A percentile compares a stretch with the other conserved stretches of the same genome.
Conservation (phyloP, 371 early-diverging fungal species). For the Synchytrium microbalum region DNA sequence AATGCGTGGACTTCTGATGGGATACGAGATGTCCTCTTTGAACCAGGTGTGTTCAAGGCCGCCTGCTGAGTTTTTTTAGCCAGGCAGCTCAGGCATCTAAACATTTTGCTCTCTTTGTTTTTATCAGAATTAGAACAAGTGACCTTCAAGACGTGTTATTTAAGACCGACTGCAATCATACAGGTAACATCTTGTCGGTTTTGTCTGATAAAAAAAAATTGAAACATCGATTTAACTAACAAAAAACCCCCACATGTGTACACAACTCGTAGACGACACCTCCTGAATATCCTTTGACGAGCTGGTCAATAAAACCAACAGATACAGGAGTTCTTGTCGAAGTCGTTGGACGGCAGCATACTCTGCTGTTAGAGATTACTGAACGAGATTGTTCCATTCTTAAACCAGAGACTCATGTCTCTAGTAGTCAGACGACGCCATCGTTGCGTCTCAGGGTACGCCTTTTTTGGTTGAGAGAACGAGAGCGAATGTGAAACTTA, state of each 20-base stretch:
- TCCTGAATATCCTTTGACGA: conserved; percentile 32
- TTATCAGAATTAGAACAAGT: conserved; percentile 17
- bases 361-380: conserved; percentile 30
- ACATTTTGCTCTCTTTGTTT: not conserved
- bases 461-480: conserved; percentile 5
- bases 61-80: not conserved
- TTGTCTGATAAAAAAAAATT: not conserved
- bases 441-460: conserved; percentile 31
- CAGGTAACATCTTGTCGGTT: conserved; percentile 23
- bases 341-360: conserved; percentile 29
- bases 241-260: not conserved
- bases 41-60: conserved; percentile 25
- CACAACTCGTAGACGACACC: conserved; percentile 24
- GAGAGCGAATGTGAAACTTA: not conserved
- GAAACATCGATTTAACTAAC: no score
- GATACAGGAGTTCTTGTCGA: conserved; percentile 20
- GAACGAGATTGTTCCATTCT: conserved; percentile 28
- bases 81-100: not conserved
- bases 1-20: conserved; percentile 36
- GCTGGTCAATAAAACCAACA: conserved; percentile 31
- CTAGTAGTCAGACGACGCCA: conserved; percentile 24
- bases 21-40: conserved; percentile 38
- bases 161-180: conserved; percentile 37
- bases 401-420: conserved; percentile 16
- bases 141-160: conserved; percentile 35